Percentiles rank a stretch among this genome's conserved stretches.
These are phyloP conservation scores for Heliocybe sulcata DNA, from an alignment of 1,284 basidiomycete genomes.

Conservation along the genomic window DNA sequence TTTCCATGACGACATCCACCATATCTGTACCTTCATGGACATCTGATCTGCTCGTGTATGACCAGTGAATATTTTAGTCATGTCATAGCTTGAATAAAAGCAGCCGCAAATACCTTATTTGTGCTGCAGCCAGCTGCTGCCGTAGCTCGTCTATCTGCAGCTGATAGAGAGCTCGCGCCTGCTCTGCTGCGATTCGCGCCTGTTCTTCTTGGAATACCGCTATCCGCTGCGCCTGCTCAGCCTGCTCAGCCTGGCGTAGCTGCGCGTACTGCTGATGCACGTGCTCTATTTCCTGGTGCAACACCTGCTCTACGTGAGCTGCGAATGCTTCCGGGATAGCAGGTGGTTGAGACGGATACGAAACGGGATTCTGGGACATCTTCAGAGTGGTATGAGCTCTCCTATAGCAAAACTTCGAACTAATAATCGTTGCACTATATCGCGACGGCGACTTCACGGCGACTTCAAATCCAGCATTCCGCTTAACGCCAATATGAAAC, in stretches of 20 bases:
- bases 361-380: background rate
- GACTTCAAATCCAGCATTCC: no score
- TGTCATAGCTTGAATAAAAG: background rate
- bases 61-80: background rate
- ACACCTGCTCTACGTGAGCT: background rate
- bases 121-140: background rate
- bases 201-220: background rate
- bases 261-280: background rate
- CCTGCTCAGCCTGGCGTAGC: background rate
- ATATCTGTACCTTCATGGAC: background rate
- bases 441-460: no score
- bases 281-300: background rate
- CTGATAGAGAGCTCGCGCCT: background rate
- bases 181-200: background rate
- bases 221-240: background rate
- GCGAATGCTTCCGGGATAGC: background rate
- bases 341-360: background rate
- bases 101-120: background rate
- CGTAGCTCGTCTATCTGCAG: background rate
- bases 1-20: background rate
- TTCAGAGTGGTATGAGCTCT: no score
- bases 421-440: no score
- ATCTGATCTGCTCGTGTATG: background rate
- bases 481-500: no score
- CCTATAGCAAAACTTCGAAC: no score